These are phyloP conservation scores for Aspergillus sojae DNA, from an alignment of 2,329 filamentous ascomycete genomes.

Conservation along the genomic window DNA sequence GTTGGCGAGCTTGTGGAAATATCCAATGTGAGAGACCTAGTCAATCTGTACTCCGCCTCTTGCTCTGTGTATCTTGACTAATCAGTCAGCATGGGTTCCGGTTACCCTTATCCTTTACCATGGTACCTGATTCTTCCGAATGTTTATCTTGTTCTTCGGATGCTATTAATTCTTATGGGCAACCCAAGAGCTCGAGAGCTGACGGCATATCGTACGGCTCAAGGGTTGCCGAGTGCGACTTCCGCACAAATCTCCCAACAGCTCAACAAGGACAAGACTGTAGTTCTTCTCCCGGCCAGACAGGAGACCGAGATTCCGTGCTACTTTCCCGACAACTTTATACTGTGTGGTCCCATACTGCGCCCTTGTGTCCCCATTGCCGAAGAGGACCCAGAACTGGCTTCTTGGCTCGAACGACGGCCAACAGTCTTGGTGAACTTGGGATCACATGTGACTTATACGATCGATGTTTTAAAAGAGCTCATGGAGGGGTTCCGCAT, in stretches of 20 bases:
- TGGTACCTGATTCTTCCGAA: conserved; percentile 44
- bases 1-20: conserved; percentile 30
- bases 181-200: conserved; percentile 24
- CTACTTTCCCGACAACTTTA: conserved; percentile 36
- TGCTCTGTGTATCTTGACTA: not conserved
- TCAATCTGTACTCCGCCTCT: not conserved
- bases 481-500: conserved; percentile 41
- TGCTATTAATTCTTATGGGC: conserved; percentile 22
- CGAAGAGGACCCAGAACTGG: conserved; percentile 41
- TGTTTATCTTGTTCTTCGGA: conserved; percentile 37
- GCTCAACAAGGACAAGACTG: conserved; percentile 2
- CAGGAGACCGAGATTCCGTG: conserved; percentile 40
- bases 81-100: conserved; percentile 41
- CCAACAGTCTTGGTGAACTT: conserved; percentile 51
- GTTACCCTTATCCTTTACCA: conserved; percentile 47
- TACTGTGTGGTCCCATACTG: conserved; percentile 49
- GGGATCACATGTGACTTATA: conserved; percentile 39
- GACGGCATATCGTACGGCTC: conserved; percentile 25
- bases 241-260: conserved; percentile 11
- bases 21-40: conserved; percentile 17
- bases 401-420: conserved; percentile 41
- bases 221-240: conserved; percentile 24
- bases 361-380: conserved; percentile 31
- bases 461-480: conserved; percentile 34
- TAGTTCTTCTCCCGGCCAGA: conserved; percentile 24